phyloP scores from a whole-genome alignment of 1,139 yeast genomes.

The Debaryomycetaceae sp. region DNA sequence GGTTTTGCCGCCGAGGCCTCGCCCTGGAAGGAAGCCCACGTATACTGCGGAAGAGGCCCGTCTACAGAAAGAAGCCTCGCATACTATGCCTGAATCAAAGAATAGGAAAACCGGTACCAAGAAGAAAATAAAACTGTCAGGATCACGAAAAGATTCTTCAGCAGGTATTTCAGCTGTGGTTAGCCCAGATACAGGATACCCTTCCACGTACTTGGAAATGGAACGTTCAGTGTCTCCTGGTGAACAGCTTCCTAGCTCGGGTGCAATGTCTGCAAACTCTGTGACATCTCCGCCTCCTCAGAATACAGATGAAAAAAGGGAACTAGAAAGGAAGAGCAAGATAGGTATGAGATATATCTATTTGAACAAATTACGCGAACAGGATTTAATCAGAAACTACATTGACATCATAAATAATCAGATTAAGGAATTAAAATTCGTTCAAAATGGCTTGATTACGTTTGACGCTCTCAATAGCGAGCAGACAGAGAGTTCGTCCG shows the following conservation, averaged over 20 bases:
- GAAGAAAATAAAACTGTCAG: conserved; percentile 10
- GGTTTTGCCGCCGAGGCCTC: conserved; percentile 65
- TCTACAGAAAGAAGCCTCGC: conserved; percentile 1
- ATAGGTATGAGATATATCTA: conserved; percentile 30
- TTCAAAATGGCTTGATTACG: conserved; percentile 46
- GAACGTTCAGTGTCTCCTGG: not conserved
- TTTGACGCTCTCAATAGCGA: conserved; percentile 38
- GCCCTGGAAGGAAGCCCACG: conserved; percentile 55
- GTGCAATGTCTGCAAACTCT: not conserved
- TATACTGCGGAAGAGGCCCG: conserved; percentile 12
- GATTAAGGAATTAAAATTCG: conserved; percentile 44
- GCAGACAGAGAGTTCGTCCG: not conserved
- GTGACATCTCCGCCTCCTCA: not conserved
- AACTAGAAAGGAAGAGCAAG: conserved; percentile 12
- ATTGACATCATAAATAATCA: conserved; percentile 45
- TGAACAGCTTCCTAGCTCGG: not conserved
- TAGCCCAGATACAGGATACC: not conserved
- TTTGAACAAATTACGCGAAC: conserved; percentile 41
- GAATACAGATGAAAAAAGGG: conserved; percentile 1
- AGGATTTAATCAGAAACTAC: conserved; percentile 43
- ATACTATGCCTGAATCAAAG: conserved; percentile 1
- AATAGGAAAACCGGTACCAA: conserved; percentile 14
- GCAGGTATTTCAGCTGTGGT: not conserved
- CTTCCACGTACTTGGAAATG: not conserved
- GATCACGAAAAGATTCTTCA: not conserved